These are phyloP conservation scores for Pinus taeda DNA, from an alignment of 75 land plant genomes.

Conservation along the genomic window DNA sequence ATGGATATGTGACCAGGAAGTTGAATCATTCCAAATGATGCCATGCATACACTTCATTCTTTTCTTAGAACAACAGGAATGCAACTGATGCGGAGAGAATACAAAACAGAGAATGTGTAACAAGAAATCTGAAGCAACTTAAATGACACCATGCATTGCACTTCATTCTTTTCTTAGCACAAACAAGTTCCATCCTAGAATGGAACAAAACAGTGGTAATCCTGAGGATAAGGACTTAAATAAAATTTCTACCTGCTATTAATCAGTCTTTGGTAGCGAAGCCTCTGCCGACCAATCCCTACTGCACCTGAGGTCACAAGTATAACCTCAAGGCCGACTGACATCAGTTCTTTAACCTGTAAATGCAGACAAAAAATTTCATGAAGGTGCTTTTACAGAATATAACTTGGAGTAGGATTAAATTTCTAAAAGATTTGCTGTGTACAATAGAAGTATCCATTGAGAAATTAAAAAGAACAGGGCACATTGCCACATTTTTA, in stretches of 20 bases:
- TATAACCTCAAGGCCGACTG: slow-evolving; percentile 72
- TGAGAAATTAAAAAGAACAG: not conserved
- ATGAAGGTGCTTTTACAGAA: not conserved
- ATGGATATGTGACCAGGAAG: not conserved
- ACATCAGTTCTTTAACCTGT: slow-evolving; percentile 81
- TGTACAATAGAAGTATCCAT: not conserved
- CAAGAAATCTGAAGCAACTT: not conserved
- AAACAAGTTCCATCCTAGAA: not conserved
- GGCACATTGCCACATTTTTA: not conserved
- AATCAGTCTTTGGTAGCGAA: slow-evolving; percentile 69
- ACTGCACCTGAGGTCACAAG: slow-evolving; percentile 96
- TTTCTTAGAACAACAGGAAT: not conserved
- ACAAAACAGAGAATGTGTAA: not conserved
- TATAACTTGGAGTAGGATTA: not conserved
- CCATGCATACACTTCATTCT: not conserved
- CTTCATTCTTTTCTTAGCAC: not conserved
- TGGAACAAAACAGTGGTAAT: not conserved
- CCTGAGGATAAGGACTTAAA: not conserved
- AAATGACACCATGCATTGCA: not conserved
- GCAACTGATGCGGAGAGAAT: not conserved
- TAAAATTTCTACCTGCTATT: slow-evolving; percentile 26
- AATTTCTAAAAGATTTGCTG: not conserved
- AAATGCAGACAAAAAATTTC: not conserved
- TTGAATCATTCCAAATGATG: not conserved
- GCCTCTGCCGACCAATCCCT: slow-evolving; percentile 86